These are phyloP conservation scores for Iberis pinnata DNA, from an alignment of 345 rosid genomes.

Conservation along the genomic window DNA sequence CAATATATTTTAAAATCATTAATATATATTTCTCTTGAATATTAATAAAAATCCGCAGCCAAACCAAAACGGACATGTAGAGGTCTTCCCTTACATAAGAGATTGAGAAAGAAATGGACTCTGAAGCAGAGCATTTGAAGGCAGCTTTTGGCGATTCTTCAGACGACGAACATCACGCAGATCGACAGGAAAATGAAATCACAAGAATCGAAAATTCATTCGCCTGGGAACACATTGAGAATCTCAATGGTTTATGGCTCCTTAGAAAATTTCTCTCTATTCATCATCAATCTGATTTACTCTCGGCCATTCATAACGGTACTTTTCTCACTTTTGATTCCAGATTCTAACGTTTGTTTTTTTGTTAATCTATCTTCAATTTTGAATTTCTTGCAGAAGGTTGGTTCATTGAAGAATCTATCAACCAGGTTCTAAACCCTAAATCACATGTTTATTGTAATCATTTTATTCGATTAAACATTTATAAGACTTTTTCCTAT, in stretches of 20 bases:
- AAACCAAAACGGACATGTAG: too few relatives aligned
- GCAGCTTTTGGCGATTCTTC: slow-evolving; percentile 76
- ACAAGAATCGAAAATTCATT: not conserved
- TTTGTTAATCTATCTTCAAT: not conserved
- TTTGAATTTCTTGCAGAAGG: slow-evolving; percentile 47
- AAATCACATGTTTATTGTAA: not conserved
- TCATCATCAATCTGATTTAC: slow-evolving; percentile 42
- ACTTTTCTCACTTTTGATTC: not conserved
- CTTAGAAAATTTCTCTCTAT: slow-evolving; percentile 60
- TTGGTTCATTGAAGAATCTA: slow-evolving; percentile 64
- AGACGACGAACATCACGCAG: slow-evolving; percentile 41
- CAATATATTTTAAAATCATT: too few relatives aligned
- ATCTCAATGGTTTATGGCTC: slow-evolving; percentile 61
- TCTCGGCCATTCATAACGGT: slow-evolving; percentile 60
- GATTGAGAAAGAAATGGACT: too few relatives aligned
- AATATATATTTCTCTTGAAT: too few relatives aligned
- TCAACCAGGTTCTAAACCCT: slow-evolving; percentile 56
- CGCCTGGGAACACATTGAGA: slow-evolving; percentile 47
- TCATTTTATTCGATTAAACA: not conserved
- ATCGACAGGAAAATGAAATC: not conserved
- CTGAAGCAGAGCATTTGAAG: slow-evolving; percentile 28
- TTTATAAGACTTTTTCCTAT: not conserved
- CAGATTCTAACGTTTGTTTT: not conserved
- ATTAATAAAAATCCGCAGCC: too few relatives aligned
- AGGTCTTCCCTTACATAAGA: too few relatives aligned